Evolutionary conservation across 352 stramenopile species (phyloP), one percentile per base, ranked within the genome.

Genomic region (Phytophthora ramorum): DNA sequence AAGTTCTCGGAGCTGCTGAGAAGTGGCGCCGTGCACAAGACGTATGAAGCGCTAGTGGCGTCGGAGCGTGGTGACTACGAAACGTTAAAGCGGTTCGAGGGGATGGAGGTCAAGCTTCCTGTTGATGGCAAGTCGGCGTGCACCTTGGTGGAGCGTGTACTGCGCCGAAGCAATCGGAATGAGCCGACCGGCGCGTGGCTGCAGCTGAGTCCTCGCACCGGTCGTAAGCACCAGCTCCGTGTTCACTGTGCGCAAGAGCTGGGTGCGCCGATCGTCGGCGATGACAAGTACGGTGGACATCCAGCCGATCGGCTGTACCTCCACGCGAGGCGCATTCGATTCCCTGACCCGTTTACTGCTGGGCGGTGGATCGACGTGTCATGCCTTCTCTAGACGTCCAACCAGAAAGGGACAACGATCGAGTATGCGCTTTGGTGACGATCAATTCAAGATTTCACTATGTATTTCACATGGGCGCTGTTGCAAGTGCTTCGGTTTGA

Each of bases 191-290:
- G 51, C 13, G 58, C 20, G 14, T 90, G 75, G 80, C 69, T 93
- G 19, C 71, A 90, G 17, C 12, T 44, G 16, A 7, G 69, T 32
- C 82, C 79, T 10, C 49, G 70, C 3, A 91, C 85, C 0, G 82
- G 82, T n/a, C 77, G 85, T 22, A 93, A 91, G 51, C 85, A 89
- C 28, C 85, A 91, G 59, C 63, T 91, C 4, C 85, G 85, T 0
- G 63, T 90, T 34, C 85, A 93, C 51, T 91, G 81, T 14, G 67
- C 81, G 4, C 37, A 78, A 14, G 59, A 52, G 2, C 38, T 93
- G 10, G 16, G 63, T 2, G 58, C 78, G 0, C 81, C 85, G 9
- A 89, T 93, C 26, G 64, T 91, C 0, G 85, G 85, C 0, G 85
- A 93, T 38, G 6, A 6, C 13, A 83, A 78, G 41, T 80, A 91